Evolutionary conservation across 305 asterid genomes (phyloP), one percentile per base, ranked within the genome.

Genomic region (Fraxinus greggii): DNA sequence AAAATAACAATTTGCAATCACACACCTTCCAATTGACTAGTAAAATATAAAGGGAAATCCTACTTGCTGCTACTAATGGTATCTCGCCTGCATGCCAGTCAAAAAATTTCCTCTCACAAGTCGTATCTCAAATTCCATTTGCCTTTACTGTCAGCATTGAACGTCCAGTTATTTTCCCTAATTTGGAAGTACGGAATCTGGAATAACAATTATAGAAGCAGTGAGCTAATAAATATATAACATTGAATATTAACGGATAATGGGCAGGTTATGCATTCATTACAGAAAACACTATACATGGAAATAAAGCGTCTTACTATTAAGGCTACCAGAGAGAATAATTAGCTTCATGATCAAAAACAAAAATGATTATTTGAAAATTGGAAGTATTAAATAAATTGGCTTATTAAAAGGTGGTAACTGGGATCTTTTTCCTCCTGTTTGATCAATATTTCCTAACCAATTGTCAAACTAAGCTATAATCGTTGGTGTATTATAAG

Each of bases 161-260:
- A 78, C 3, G 98, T 92, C 97, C 98, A 95, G 80, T 94, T 95
- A 83, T 93, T 93, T 90, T 95, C 98, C 29, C 94, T 90, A 79
- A 95, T 85, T 92, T 94, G 97, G 84, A 91, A 70, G 84, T 95
- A 95, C 26, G 97, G 91, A 73, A 87, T 83, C 97, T 94, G 93
- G 78, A 70, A 70, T 70, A 85, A 85, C 32, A 31, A 29, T n/a
- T 1, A 54, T 54, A 70, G 36, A 65, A 80, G 79, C 32, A 85
- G 86, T 51, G 67, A 80, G 75, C 38, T 17, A 24, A 78, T 42
- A 69, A 56, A 75, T 48, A 38, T 56, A 35, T 13, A 69, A 67
- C 36, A 26, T 7, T 1, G 65, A 65, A 28, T 67, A 29, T 26
- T 33, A 15, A 17, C 3, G 10, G 24, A 54, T 7, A 8, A 5